Conservation (phyloP, 2,329 filamentous ascomycete genomes). For the Pyricularia sp. region DNA sequence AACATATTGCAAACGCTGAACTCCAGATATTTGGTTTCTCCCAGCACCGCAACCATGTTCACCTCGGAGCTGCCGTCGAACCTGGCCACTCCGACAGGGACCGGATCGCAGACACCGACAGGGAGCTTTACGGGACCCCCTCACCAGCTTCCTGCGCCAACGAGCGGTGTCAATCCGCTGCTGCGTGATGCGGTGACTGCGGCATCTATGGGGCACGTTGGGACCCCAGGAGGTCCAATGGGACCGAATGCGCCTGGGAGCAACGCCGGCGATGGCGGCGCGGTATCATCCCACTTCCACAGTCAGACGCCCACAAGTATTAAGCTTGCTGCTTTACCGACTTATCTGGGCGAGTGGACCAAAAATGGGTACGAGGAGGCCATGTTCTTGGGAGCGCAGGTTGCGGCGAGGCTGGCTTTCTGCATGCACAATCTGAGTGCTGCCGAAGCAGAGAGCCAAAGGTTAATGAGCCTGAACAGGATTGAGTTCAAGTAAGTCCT, state of each 20-base stretch:
- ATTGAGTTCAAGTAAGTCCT: constrained; percentile 47
- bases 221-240: constrained; percentile 31
- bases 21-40: constrained; percentile 78
- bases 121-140: constrained; percentile 40
- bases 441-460: constrained; percentile 36
- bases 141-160: constrained; percentile 37
- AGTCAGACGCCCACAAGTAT: constrained; percentile 71
- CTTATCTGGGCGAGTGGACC: constrained; percentile 86
- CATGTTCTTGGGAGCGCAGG: constrained; percentile 75
- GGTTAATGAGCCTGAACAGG: constrained; percentile 41
- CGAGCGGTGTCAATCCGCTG: constrained; percentile 64
- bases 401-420: constrained; percentile 55
- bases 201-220: constrained; percentile 31
- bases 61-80: constrained; percentile 92
- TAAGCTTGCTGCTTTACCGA: constrained; percentile 63
- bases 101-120: constrained; percentile 82
- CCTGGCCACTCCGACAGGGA: constrained; percentile 79
- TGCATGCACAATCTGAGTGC: constrained; percentile 46
- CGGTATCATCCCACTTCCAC: constrained; percentile 38
- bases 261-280: constrained; percentile 25
- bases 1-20: constrained; percentile 70
- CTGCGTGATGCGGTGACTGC: constrained; percentile 81
- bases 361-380: constrained; percentile 69
- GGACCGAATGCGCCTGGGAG: constrained; percentile 20
- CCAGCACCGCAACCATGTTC: constrained; percentile 89